phyloP scores from a whole-genome alignment of 2,329 filamentous ascomycete species.

The Capronia coronata region DNA sequence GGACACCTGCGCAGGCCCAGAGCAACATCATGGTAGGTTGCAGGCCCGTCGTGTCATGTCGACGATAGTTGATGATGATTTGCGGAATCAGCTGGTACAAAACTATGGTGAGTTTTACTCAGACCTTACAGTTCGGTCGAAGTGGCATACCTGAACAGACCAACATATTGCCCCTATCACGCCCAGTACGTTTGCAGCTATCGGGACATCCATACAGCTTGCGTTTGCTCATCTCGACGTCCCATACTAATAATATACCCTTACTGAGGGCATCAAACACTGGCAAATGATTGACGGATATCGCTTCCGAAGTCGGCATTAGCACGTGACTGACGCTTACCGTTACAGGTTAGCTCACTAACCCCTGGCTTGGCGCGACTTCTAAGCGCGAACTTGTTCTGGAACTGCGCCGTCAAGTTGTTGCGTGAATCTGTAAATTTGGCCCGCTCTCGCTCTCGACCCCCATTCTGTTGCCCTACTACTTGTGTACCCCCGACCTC shows the following conservation, averaged over 20 bases:
- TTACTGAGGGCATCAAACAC: too few relatives aligned
- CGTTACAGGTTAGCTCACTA: not conserved
- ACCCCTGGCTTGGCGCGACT: not conserved
- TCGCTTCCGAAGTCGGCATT: not conserved
- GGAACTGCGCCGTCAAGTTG: too few relatives aligned
- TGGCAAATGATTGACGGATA: too few relatives aligned
- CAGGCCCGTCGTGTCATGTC: slow-evolving; percentile 59
- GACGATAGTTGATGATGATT: slow-evolving; percentile 60
- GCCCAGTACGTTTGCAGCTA: slow-evolving; percentile 54
- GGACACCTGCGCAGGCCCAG: slow-evolving; percentile 62
- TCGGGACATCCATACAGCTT: slow-evolving; percentile 47
- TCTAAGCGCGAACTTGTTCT: slow-evolving; percentile 1
- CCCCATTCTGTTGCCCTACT: not conserved
- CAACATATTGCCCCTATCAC: slow-evolving; percentile 59
- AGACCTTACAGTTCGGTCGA: too few relatives aligned
- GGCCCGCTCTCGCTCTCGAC: not conserved
- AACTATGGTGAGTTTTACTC: too few relatives aligned
- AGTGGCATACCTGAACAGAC: slow-evolving; percentile 60
- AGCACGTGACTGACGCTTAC: not conserved
- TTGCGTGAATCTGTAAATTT: not conserved
- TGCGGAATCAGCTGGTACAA: slow-evolving; percentile 59
- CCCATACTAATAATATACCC: too few relatives aligned
- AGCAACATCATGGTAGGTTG: slow-evolving; percentile 67
- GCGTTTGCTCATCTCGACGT: not conserved
- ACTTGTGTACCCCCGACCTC: not conserved